Base-by-base conservation (phyloP, 2,329 filamentous ascomycete genomes). In the Endoconidiophora polonica region DNA sequence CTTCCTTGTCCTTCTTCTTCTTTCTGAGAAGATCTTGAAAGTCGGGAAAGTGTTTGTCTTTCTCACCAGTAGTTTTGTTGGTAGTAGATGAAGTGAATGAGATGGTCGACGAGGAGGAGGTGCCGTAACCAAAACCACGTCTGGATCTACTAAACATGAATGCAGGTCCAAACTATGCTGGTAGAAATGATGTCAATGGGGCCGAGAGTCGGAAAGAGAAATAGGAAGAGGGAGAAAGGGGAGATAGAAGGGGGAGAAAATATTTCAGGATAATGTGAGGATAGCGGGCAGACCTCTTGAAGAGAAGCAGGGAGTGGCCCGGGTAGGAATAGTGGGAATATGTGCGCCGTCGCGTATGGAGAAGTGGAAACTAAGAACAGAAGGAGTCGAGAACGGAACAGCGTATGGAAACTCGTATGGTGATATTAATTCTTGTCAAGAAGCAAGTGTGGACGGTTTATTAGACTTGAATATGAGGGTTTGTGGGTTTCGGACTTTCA, bases 111-210 rank as follows among this genome's bases (percentile, higher is more conserved):
- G 49, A 42, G 22, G 44, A 52, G 22, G 44, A 52, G n/a, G 46
- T 29, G 38, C 46, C 46, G 46, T 48, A 41, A 36, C 38, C 44
- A 16, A 44, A 43, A 26, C 44, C 33, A 38, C 44, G 49, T 47
- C 42, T 52, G 24, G 44, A 47, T 38, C 44, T 44, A 29, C 44
- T 46, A 38, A 47, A 52, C 44, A 52, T 47, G 41, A 23, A 39
- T 40, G 39, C 18, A 23, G 48, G 18, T 12, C 16, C 6, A n/a
- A 42, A 44, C 33, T 33, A 33, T 6, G 26, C 26, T 4, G 26
- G 12, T 6, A 10, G 26, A 33, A 10, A 29, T 29, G 26, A 29
- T 29, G 26, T 29, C 26, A 29, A 29, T 29, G 26, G 5, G 33
- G 23, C 44, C 22, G 18, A 23, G 18, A 38, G 14, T 47, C 7